phyloP scores from a whole-genome alignment of 2,329 filamentous ascomycete species.

The Nothopassalora personata region DNA sequence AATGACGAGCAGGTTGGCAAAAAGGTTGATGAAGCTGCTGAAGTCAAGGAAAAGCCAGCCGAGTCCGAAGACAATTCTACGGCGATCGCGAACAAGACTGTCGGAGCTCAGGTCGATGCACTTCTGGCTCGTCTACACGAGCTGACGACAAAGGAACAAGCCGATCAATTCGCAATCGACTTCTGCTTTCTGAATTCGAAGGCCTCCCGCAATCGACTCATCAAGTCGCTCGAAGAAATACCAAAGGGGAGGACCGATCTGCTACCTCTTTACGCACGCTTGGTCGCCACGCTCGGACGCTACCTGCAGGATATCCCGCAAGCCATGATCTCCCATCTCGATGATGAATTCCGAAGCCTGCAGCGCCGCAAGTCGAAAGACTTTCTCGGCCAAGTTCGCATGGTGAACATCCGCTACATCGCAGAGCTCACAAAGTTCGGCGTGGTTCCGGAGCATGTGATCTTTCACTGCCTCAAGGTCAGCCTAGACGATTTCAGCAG shows the following conservation, averaged over 20 bases:
- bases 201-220: slow-evolving; percentile 85
- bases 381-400: slow-evolving; percentile 86
- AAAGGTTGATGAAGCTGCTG: slow-evolving; percentile 52
- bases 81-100: slow-evolving; percentile 95
- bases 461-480: slow-evolving; percentile 97
- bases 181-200: slow-evolving; percentile 99
- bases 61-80: slow-evolving; percentile 77
- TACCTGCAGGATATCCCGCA: slow-evolving; percentile 95
- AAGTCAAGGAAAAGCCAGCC: slow-evolving; percentile 50
- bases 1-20: slow-evolving; percentile 76
- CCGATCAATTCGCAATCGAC: slow-evolving; percentile 89
- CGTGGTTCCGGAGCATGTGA: slow-evolving; percentile 94
- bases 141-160: slow-evolving; percentile 80
- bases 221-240: slow-evolving; percentile 90
- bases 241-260: slow-evolving; percentile 91
- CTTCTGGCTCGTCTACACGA: slow-evolving; percentile 84
- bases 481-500: slow-evolving; percentile 95
- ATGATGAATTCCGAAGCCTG: slow-evolving; percentile 93
- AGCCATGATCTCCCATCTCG: slow-evolving; percentile 82
- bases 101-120: slow-evolving; percentile 92
- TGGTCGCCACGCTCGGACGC: slow-evolving; percentile 86
- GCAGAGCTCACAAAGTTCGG: slow-evolving; percentile 97
- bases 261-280: slow-evolving; percentile 81
- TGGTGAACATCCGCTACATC: slow-evolving; percentile 94
- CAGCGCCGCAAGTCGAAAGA: slow-evolving; percentile 97